A percentile compares a stretch with the other conserved stretches of the same genome.
phyloP scores from a whole-genome alignment of 176 grass and related monocot genomes.

The Chrysopogon serrulatus region DNA sequence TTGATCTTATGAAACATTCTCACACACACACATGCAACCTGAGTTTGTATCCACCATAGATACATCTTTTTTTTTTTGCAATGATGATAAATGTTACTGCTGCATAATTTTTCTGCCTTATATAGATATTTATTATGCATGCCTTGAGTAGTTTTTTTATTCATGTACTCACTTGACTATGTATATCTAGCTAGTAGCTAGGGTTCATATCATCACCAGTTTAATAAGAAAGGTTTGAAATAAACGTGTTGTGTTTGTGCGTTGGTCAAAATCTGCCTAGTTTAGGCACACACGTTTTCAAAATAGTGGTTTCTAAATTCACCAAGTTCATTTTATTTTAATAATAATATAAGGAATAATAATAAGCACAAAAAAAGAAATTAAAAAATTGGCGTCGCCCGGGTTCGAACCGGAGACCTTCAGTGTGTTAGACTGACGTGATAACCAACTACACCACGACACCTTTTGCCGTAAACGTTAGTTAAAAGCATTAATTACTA shows the following conservation, averaged over 20 bases:
- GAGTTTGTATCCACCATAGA: too few species aligned
- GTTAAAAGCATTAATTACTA: too few species aligned
- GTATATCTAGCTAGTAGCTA: neutral
- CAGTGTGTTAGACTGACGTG: constrained; percentile 94
- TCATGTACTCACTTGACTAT: neutral
- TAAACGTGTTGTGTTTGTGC: neutral
- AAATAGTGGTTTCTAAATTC: neutral
- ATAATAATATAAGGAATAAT: too few species aligned
- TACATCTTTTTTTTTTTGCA: neutral
- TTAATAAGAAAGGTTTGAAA: neutral
- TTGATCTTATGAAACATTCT: too few species aligned
- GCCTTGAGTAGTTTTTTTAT: neutral
- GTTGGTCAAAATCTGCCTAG: neutral
- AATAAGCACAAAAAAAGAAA: neutral
- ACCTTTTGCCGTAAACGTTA: too few species aligned
- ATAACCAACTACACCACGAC: constrained; percentile 96
- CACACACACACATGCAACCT: too few species aligned
- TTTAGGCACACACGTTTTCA: neutral
- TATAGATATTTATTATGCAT: neutral
- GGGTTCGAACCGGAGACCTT: constrained; percentile 87
- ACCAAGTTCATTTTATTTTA: too few species aligned
- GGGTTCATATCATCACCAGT: neutral
- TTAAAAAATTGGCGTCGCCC: constrained; percentile 43
- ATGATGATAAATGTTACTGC: neutral
- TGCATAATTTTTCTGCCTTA: too few species aligned